These are phyloP conservation scores for Cordyceps javanica DNA, from an alignment of 2,329 filamentous ascomycete genomes.

Conservation along the genomic window DNA sequence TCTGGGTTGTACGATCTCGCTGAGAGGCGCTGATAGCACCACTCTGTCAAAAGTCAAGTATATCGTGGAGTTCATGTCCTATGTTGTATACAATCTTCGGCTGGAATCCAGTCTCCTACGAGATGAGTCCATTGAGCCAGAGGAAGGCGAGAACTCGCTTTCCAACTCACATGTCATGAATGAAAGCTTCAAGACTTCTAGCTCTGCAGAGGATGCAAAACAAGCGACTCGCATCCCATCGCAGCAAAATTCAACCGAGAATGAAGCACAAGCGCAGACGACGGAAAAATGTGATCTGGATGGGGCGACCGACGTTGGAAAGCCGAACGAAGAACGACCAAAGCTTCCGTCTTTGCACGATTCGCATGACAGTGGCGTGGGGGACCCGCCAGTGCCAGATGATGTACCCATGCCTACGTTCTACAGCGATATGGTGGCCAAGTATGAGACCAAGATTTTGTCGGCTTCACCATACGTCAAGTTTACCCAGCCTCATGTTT, in stretches of 20 bases:
- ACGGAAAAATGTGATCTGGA: conserved; percentile 23
- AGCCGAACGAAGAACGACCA: conserved; percentile 20
- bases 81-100: conserved; percentile 96
- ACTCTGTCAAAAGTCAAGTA: conserved; percentile 75
- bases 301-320: conserved; percentile 23
- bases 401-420: conserved; percentile 83
- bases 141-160: conserved; percentile 42
- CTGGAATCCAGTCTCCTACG: conserved; percentile 90
- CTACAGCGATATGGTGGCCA: conserved; percentile 91
- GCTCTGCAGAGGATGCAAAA: conserved; percentile 23
- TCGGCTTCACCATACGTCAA: conserved; percentile 96
- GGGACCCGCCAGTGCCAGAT: conserved; percentile 60
- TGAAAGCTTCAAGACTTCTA: conserved; percentile 32
- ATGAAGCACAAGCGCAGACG: conserved; percentile 30
- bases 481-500: conserved; percentile 86
- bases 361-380: conserved; percentile 35
- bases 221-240: conserved; percentile 22
- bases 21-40: conserved; percentile 71
- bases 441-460: conserved; percentile 86
- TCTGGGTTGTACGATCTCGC: conserved; percentile 87
- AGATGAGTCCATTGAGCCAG: conserved; percentile 82
- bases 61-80: conserved; percentile 98
- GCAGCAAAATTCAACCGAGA: conserved; percentile 31
- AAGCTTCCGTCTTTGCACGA: conserved; percentile 35
- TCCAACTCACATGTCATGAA: conserved; percentile 36